phyloP scores from a whole-genome alignment of 805 yeast genomes.

The Candida schatavii region DNA sequence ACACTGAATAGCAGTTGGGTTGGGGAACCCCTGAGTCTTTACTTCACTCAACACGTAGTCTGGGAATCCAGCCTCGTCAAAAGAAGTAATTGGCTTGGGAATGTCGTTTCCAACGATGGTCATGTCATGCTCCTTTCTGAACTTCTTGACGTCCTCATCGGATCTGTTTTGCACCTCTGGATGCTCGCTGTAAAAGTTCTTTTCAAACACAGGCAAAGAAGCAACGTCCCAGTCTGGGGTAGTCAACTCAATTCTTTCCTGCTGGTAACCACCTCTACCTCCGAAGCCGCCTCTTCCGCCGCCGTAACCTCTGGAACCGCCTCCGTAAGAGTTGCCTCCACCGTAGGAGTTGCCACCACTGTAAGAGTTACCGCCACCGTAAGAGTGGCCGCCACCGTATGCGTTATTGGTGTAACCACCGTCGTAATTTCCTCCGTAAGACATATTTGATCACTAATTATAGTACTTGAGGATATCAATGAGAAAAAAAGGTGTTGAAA shows the following conservation, averaged over 20 bases:
- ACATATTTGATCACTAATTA: constrained; percentile 25
- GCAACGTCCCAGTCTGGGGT: constrained; percentile 81
- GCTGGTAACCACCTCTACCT: constrained; percentile 36
- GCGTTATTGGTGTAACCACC: constrained; percentile 20
- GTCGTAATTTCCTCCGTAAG: constrained; percentile 36
- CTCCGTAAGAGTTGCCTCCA: constrained; percentile 24
- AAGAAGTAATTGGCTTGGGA: constrained; percentile 89
- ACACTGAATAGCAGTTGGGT: constrained; percentile 95
- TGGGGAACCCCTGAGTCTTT: constrained; percentile 86
- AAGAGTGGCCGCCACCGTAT: constrained; percentile 23
- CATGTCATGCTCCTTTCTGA: constrained; percentile 87
- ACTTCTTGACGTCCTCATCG: constrained; percentile 66
- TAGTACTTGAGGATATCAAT: not conserved
- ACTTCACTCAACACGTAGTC: constrained; percentile 87
- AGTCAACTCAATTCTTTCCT: constrained; percentile 48
- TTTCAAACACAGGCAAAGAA: constrained; percentile 83
- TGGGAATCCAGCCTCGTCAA: constrained; percentile 98
- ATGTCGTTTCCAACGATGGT: constrained; percentile 76
- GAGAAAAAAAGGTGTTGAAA: not conserved
- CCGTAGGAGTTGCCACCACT: constrained; percentile 21
- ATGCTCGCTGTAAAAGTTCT: constrained; percentile 89
- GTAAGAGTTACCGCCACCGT: constrained; percentile 33
- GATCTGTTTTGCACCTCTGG: constrained; percentile 73
- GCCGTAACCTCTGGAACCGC: constrained; percentile 34
- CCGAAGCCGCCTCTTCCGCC: constrained; percentile 33